Conservation (phyloP, 345 rosid species). For the Gossypium thurberi region DNA sequence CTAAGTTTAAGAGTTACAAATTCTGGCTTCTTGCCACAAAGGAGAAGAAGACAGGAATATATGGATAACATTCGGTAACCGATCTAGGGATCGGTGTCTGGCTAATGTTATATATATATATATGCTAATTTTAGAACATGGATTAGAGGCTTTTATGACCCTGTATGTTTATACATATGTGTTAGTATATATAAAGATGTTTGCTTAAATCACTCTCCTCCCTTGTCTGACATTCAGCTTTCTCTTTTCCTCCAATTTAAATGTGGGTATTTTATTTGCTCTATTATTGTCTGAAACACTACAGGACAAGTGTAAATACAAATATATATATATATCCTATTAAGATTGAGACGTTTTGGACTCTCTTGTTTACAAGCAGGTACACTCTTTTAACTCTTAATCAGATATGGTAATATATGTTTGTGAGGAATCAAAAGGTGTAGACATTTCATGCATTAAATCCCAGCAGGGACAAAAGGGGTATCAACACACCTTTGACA, state of each 20-base stretch:
- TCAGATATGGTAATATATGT: neutral
- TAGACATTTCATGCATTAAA: slow-evolving; percentile 13
- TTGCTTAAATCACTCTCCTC: slow-evolving; percentile 18
- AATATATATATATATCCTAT: neutral
- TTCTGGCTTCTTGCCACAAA: slow-evolving; percentile 26
- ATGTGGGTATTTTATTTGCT: neutral
- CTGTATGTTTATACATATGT: slow-evolving; percentile 27
- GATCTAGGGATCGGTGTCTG: slow-evolving; percentile 20
- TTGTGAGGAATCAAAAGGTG: slow-evolving; percentile 11
- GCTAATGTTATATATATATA: slow-evolving; percentile 29
- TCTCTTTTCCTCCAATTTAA: neutral
- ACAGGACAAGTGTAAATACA: slow-evolving; percentile 32
- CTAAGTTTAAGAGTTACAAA: slow-evolving; percentile 14
- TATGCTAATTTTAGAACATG: slow-evolving; percentile 32
- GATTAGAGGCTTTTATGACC: slow-evolving; percentile 25
- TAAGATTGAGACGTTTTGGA: neutral
- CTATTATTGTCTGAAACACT: neutral
- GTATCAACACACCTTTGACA: neutral
- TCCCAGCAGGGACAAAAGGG: neutral
- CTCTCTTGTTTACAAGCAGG: neutral
- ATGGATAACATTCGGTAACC: slow-evolving; percentile 26
- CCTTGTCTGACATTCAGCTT: neutral
- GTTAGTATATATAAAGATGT: slow-evolving; percentile 29
- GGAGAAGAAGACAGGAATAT: slow-evolving; percentile 21
- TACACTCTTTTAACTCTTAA: neutral